Percentiles rank a stretch among this genome's conserved stretches.
Conservation (phyloP, 768 basidiomycete species). For the Phlegmacium glaucopus region DNA sequence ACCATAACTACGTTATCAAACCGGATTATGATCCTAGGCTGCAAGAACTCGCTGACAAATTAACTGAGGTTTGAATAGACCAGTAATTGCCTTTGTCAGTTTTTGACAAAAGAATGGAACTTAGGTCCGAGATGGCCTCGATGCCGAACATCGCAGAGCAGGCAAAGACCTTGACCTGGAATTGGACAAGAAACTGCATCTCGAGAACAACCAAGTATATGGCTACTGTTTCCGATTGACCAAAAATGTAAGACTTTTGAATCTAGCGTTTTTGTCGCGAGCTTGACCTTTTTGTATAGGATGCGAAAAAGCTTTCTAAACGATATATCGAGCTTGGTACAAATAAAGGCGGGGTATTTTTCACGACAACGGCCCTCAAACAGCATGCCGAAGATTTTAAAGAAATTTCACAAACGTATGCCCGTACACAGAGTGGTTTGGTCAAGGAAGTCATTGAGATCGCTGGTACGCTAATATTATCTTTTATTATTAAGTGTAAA, state of each 20-base stretch:
- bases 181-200: slow-evolving; percentile 91
- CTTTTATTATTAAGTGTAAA: no score
- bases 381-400: slow-evolving; percentile 67
- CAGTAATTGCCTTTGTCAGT: neutral
- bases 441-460: slow-evolving; percentile 94
- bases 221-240: slow-evolving; percentile 93
- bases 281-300: slow-evolving; percentile 43
- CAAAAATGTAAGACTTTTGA: slow-evolving; percentile 63
- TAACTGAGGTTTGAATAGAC: slow-evolving; percentile 45
- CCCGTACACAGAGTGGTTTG: slow-evolving; percentile 70
- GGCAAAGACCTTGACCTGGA: slow-evolving; percentile 75
- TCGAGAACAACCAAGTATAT: slow-evolving; percentile 87
- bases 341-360: slow-evolving; percentile 83
- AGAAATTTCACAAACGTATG: slow-evolving; percentile 66
- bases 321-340: slow-evolving; percentile 83
- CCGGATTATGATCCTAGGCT: slow-evolving; percentile 84
- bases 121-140: slow-evolving; percentile 72
- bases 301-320: slow-evolving; percentile 68
- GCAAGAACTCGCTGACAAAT: slow-evolving; percentile 59
- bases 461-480: slow-evolving; percentile 56
- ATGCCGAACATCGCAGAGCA: slow-evolving; percentile 71
- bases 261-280: neutral
- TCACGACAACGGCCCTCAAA: slow-evolving; percentile 78
- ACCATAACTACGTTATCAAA: slow-evolving; percentile 88
- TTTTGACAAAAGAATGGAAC: neutral